Evolutionary conservation across 2,329 filamentous ascomycete genomes (phyloP).

Genomic region (Dothideomycetes sp.): DNA sequence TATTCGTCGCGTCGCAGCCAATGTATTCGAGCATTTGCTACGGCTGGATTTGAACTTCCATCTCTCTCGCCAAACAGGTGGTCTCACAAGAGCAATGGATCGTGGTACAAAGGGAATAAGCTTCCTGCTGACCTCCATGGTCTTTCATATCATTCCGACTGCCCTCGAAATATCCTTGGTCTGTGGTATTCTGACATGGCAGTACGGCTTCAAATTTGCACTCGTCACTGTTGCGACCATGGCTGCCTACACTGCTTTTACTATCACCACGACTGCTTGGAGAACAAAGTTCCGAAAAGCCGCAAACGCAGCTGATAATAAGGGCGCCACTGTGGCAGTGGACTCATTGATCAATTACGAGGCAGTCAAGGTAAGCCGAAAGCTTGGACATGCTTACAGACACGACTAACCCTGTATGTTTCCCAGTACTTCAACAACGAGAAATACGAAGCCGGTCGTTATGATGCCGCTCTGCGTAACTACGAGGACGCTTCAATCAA

Average conservation of each 20-base stretch:
- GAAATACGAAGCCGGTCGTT: conserved; percentile 80
- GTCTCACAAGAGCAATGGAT: conserved; percentile 86
- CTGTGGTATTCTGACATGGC: conserved; percentile 91
- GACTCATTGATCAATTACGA: conserved; percentile 98
- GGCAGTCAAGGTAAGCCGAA: conserved; percentile 61
- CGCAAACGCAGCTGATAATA: conserved; percentile 93
- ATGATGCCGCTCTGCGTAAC: conserved; percentile 72
- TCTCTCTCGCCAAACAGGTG: conserved; percentile 85
- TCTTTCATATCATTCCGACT: conserved; percentile 92
- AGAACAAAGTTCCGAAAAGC: conserved; percentile 91
- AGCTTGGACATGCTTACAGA: too few species aligned
- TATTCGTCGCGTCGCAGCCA: conserved; percentile 79
- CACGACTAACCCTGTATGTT: not conserved
- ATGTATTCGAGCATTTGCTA: conserved; percentile 85
- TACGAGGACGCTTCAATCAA: conserved; percentile 97
- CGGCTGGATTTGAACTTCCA: conserved; percentile 89
- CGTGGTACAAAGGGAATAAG: conserved; percentile 97
- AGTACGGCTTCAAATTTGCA: conserved; percentile 87
- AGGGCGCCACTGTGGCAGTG: conserved; percentile 85
- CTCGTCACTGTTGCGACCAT: conserved; percentile 84
- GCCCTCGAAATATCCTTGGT: conserved; percentile 90
- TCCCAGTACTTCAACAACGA: conserved; percentile 89
- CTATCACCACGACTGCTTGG: conserved; percentile 93
- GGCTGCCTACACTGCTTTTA: conserved; percentile 91
- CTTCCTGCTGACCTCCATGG: conserved; percentile 94